These are phyloP conservation scores for Aspergillus carlsbadensis DNA, from an alignment of 495 filamentous ascomycete species.

Conservation along the genomic window DNA sequence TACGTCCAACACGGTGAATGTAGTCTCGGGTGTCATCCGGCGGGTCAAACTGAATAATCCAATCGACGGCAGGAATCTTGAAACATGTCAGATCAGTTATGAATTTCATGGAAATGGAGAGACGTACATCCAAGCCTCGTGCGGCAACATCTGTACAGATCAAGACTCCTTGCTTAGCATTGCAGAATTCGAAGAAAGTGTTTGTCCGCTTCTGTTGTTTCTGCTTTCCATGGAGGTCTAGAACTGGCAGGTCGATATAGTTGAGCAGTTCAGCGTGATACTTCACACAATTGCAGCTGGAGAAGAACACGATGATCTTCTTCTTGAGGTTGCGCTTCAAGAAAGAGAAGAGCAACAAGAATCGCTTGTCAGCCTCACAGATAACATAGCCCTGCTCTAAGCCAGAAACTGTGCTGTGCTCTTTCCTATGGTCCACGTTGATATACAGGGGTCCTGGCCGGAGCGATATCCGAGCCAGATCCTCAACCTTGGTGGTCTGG, in stretches of 20 bases:
- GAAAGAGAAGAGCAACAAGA: conserved; percentile 93
- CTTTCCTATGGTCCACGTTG: conserved; percentile 80
- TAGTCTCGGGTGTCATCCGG: conserved; percentile 91
- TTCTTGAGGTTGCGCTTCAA: conserved; percentile 87
- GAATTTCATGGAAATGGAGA: background rate
- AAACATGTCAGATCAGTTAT: conserved; percentile 12
- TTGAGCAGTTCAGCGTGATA: conserved; percentile 93
- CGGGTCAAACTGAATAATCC: conserved; percentile 94
- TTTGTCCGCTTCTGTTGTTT: conserved; percentile 97
- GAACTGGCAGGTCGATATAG: conserved; percentile 93
- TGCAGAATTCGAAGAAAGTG: conserved; percentile 98
- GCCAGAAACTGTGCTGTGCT: conserved; percentile 83
- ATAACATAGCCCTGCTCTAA: conserved; percentile 94
- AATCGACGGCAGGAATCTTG: conserved; percentile 87
- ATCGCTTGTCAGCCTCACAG: conserved; percentile 89
- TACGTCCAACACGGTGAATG: conserved; percentile 95
- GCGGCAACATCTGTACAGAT: conserved; percentile 98
- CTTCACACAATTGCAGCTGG: conserved; percentile 89
- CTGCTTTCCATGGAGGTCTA: conserved; percentile 78
- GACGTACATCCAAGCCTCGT: conserved; percentile 77
- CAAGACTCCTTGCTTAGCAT: conserved; percentile 83
- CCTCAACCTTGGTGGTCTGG: conserved; percentile 97
- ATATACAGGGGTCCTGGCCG: conserved; percentile 92
- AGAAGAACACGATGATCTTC: conserved; percentile 98
- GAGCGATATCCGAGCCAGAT: conserved; percentile 90